phyloP scores from a whole-genome alignment of 73 alveolate species.

The Paramecium primaurelia region DNA sequence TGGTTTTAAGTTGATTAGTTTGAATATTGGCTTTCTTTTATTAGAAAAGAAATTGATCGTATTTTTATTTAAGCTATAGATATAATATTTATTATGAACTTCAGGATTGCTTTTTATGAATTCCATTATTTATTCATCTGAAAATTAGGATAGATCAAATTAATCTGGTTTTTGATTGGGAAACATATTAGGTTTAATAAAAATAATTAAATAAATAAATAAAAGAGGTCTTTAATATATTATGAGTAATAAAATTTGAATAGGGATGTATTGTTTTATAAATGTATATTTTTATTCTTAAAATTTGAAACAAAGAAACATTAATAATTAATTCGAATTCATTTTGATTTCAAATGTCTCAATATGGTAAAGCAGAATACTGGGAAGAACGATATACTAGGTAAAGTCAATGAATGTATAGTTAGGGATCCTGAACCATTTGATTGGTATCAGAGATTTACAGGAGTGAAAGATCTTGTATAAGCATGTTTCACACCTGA shows the following conservation, averaged over 20 bases:
- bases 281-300: background rate
- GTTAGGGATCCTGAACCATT: constrained; percentile 94
- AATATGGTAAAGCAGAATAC: constrained; percentile 96
- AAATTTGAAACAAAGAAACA: background rate
- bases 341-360: constrained; percentile 72
- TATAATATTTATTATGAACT: background rate
- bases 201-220: no score
- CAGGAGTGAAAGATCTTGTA: constrained; percentile 93
- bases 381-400: constrained; percentile 97
- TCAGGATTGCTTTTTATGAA: background rate
- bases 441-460: constrained; percentile 95
- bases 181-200: background rate
- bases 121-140: background rate
- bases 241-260: background rate
- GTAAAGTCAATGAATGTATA: constrained; percentile 45
- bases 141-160: background rate
- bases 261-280: background rate
- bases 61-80: background rate
- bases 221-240: background rate
- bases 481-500: constrained; percentile 86
- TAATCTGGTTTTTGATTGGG: background rate
- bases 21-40: background rate
- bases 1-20: background rate
- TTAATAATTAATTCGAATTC: background rate
- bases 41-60: background rate